A percentile compares a stretch with the other conserved stretches of the same genome.
phyloP scores from a whole-genome alignment of 139 green algal species.

The Nannochloris sp. region DNA sequence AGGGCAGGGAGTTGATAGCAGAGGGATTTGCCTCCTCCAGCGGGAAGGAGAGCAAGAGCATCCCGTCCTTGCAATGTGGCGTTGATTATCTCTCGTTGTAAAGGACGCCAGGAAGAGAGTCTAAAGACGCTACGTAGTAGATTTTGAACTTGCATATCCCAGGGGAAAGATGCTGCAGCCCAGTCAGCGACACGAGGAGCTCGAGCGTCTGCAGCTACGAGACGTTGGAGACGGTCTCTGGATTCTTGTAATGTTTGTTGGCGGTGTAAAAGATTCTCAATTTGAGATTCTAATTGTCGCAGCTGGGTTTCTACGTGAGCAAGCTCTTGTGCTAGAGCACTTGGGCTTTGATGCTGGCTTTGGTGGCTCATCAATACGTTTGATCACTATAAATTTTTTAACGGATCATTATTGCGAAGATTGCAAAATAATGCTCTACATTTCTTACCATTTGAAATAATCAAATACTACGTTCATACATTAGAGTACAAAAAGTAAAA shows the following conservation, averaged over 20 bases:
- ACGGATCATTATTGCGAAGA: too few relatives aligned
- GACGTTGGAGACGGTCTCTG: conserved; percentile 26
- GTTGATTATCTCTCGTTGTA: conserved; percentile 71
- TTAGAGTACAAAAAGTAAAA: too few relatives aligned
- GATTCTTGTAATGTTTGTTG: conserved; percentile 21
- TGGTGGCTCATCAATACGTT: too few relatives aligned
- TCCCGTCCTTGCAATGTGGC: conserved; percentile 56
- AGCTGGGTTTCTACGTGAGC: not conserved
- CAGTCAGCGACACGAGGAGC: conserved; percentile 45
- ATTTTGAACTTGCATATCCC: conserved; percentile 29
- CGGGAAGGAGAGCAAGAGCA: conserved; percentile 66
- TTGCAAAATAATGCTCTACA: too few relatives aligned
- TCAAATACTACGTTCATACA: too few relatives aligned
- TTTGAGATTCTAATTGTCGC: conserved; percentile 27
- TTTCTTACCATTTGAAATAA: too few relatives aligned
- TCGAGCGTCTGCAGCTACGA: conserved; percentile 23
- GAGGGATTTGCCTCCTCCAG: conserved; percentile 41
- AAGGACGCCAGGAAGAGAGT: conserved; percentile 43
- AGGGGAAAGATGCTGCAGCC: conserved; percentile 26
- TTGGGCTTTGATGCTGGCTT: too few relatives aligned
- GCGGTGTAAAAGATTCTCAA: conserved; percentile 22
- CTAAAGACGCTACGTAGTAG: conserved; percentile 32
- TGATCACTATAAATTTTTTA: too few relatives aligned
- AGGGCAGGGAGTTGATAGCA: conserved; percentile 75
- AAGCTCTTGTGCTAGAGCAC: too few relatives aligned